Evolutionary conservation across 129 eudicot species (phyloP).

Genomic region (Solidago caesia): DNA sequence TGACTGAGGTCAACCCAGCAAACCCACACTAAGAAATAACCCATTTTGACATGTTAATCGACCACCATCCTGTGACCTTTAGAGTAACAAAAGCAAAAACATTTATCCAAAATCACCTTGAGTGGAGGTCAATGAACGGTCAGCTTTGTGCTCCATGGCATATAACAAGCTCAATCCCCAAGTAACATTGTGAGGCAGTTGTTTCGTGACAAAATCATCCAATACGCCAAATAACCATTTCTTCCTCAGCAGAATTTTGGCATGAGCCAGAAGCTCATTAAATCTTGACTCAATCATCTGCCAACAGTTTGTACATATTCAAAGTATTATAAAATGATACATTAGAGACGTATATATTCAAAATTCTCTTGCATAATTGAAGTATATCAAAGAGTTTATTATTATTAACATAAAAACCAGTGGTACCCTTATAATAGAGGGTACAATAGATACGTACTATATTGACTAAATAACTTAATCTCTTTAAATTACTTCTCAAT

Average conservation of each 20-base stretch:
- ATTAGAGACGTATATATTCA: too few relatives aligned
- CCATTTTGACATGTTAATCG: not conserved
- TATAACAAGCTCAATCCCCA: slow-evolving; percentile 97
- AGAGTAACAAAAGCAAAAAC: not conserved
- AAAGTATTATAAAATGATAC: not conserved
- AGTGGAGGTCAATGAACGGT: slow-evolving; percentile 88
- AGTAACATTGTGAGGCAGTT: slow-evolving; percentile 96
- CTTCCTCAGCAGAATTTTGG: slow-evolving; percentile 65
- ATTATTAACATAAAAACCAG: too few relatives aligned
- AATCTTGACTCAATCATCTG: slow-evolving; percentile 97
- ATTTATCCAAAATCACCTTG: slow-evolving; percentile 51
- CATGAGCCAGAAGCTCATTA: slow-evolving; percentile 75
- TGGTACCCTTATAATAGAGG: too few relatives aligned
- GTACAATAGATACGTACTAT: too few relatives aligned
- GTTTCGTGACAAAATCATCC: slow-evolving; percentile 94
- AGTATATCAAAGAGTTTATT: too few relatives aligned
- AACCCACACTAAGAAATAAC: too few relatives aligned
- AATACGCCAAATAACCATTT: slow-evolving; percentile 89
- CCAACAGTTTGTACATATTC: slow-evolving; percentile 17
- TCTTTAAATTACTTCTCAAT: too few relatives aligned
- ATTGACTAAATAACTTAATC: too few relatives aligned
- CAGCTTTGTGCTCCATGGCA: slow-evolving; percentile 95
- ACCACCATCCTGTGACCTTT: not conserved
- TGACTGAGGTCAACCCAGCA: too few relatives aligned
- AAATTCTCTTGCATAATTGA: too few relatives aligned